Evolutionary conservation across 2,329 filamentous ascomycete species (phyloP), one percentile per base, ranked within the genome.

Genomic region (Alternaria sp.): DNA sequence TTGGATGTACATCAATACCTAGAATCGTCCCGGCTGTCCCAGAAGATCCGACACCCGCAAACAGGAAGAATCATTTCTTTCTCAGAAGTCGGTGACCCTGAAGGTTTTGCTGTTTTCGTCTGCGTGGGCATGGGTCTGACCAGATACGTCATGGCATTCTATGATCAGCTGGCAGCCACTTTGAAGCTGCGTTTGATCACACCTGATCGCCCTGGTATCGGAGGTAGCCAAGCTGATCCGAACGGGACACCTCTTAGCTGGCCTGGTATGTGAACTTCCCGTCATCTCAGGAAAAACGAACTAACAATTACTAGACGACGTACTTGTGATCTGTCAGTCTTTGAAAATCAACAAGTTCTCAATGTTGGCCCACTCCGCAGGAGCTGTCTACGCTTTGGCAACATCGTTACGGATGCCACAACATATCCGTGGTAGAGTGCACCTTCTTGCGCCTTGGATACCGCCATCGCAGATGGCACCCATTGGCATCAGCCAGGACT

Each of bases 81-180:
- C 75, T 98, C 95, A 0, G 96, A 99, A 79, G 96, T 99, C 3
- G 96, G 96, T 14, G 94, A 98, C 78, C 90, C 94, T 0, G 89
- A 95, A 46, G 96, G 96, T 2, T 95, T 91, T 69, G 95, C 94
- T 3, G 93, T 99, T 2, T 94, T 99, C 71, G 96, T 96, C 77
- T 99, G 96, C 74, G 94, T 99, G 3, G 96, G 96, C 20, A 99
- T 99, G 96, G 96, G 96, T 0, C 81, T 99, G 73, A 99, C 96
- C 11, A 88, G 96, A 80, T 99, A 96, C 77, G 92, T 99, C 63
- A 97, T 93, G 64, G 94, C 94, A 0, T 99, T 99, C 78, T 99
- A 98, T 76, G 96, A 99, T 78, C 96, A 99, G 79, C 84, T 99
- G 57, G 96, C 96, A 3, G 83, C 92, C 74, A 97, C 94, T 1